phyloP scores from a whole-genome alignment of 768 basidiomycete species.

The Leucogyrophana mollusca region DNA sequence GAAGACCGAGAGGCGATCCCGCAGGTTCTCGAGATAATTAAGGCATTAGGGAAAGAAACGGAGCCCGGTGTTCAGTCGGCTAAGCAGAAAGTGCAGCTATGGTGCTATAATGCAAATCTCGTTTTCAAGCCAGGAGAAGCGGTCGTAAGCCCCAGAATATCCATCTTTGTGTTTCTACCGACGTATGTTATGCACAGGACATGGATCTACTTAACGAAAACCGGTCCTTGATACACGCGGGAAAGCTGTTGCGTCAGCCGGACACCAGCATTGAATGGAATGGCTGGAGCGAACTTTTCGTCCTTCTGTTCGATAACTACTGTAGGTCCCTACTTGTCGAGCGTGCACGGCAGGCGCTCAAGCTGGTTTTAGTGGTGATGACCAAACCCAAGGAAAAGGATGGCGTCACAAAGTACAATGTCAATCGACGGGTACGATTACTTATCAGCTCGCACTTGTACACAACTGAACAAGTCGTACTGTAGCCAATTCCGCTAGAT shows the following conservation, averaged over 20 bases:
- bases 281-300: slow-evolving; percentile 87
- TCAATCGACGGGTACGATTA: slow-evolving; percentile 70
- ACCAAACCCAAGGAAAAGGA: slow-evolving; percentile 84
- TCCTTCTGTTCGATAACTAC: slow-evolving; percentile 95
- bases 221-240: slow-evolving; percentile 79
- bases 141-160: slow-evolving; percentile 48
- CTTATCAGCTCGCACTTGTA: not conserved
- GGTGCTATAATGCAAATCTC: slow-evolving; percentile 80
- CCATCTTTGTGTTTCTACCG: not conserved
- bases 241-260: slow-evolving; percentile 82
- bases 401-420: slow-evolving; percentile 70
- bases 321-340: slow-evolving; percentile 56
- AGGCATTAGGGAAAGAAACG: slow-evolving; percentile 79
- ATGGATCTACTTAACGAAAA: slow-evolving; percentile 87
- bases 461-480: slow-evolving; percentile 2
- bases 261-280: slow-evolving; percentile 87
- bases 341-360: too few relatives aligned
- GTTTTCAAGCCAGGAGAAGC: slow-evolving; percentile 77
- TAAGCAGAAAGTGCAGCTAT: slow-evolving; percentile 86
- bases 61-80: slow-evolving; percentile 85
- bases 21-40: slow-evolving; percentile 84
- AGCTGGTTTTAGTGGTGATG: slow-evolving; percentile 95
- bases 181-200: slow-evolving; percentile 44
- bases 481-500: slow-evolving; percentile 89
- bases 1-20: slow-evolving; percentile 84